phyloP scores from a whole-genome alignment of 306 rosid species.

The Prunus salicina region DNA sequence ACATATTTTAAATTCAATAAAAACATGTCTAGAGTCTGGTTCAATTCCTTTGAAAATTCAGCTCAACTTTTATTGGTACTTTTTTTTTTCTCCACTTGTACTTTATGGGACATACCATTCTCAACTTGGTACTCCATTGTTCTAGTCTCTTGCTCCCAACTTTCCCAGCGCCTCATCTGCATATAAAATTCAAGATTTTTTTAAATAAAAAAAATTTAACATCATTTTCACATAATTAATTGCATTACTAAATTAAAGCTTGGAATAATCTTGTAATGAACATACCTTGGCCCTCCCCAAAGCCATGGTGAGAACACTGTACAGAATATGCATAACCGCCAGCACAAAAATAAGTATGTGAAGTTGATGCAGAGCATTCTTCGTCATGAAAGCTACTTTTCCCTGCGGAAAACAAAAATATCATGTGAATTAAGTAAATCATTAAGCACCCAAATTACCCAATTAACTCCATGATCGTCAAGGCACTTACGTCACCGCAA shows the following conservation, averaged over 20 bases:
- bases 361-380: slow-evolving; percentile 37
- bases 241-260: background rate
- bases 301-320: slow-evolving; percentile 33
- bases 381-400: slow-evolving; percentile 30
- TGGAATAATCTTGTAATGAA: background rate
- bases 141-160: slow-evolving; percentile 44
- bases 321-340: slow-evolving; percentile 39
- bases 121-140: slow-evolving; percentile 42
- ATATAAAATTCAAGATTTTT: background rate
- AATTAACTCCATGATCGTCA: background rate
- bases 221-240: background rate
- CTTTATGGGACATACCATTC: slow-evolving; percentile 25
- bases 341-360: slow-evolving; percentile 39
- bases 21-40: background rate
- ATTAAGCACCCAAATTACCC: background rate
- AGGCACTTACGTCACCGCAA: slow-evolving; percentile 15
- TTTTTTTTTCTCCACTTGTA: background rate
- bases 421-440: background rate
- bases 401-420: slow-evolving; percentile 27
- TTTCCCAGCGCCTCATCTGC: slow-evolving; percentile 41
- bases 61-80: background rate
- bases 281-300: slow-evolving; percentile 41
- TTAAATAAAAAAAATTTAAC: background rate
- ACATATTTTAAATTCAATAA: background rate
- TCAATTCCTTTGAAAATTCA: background rate